A percentile compares a stretch with the other conserved stretches of the same genome.
Conservation (phyloP, 2,329 filamentous ascomycete species). For the Penicillium sp. region DNA sequence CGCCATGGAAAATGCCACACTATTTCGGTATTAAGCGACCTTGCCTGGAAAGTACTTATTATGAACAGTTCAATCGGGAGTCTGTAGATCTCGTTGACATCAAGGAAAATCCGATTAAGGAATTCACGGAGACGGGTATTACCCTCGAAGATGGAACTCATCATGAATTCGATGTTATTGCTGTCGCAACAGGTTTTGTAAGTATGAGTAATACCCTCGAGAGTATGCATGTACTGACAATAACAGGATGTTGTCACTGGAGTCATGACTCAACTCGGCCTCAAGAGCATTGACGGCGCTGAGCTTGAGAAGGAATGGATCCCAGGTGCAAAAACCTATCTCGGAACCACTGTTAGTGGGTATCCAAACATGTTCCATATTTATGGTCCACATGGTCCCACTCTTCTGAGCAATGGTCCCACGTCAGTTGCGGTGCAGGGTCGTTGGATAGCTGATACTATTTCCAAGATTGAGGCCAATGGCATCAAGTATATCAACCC, state of each 20-base stretch:
- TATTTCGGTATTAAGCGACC: slow-evolving; percentile 60
- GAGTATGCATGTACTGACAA: background rate
- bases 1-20: slow-evolving; percentile 58
- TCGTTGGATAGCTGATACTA: slow-evolving; percentile 58
- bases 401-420: slow-evolving; percentile 60
- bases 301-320: slow-evolving; percentile 44
- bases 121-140: slow-evolving; percentile 48
- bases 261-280: slow-evolving; percentile 44
- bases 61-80: slow-evolving; percentile 52
- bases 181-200: slow-evolving; percentile 50
- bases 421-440: slow-evolving; percentile 59
- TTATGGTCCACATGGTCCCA: slow-evolving; percentile 62
- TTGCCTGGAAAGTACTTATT: slow-evolving; percentile 55
- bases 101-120: slow-evolving; percentile 48
- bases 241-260: slow-evolving; percentile 45
- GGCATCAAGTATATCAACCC: slow-evolving; percentile 58
- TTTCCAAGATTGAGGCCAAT: slow-evolving; percentile 54
- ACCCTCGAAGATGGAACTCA: slow-evolving; percentile 41
- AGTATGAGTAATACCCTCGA: background rate
- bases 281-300: slow-evolving; percentile 38
- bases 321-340: slow-evolving; percentile 32
- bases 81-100: slow-evolving; percentile 54
- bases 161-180: slow-evolving; percentile 46
- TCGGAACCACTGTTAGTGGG: slow-evolving; percentile 11
- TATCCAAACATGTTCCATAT: slow-evolving; percentile 58